These are phyloP conservation scores for Micromonas commoda DNA, from an alignment of 139 green algal species.

Conservation along the genomic window DNA sequence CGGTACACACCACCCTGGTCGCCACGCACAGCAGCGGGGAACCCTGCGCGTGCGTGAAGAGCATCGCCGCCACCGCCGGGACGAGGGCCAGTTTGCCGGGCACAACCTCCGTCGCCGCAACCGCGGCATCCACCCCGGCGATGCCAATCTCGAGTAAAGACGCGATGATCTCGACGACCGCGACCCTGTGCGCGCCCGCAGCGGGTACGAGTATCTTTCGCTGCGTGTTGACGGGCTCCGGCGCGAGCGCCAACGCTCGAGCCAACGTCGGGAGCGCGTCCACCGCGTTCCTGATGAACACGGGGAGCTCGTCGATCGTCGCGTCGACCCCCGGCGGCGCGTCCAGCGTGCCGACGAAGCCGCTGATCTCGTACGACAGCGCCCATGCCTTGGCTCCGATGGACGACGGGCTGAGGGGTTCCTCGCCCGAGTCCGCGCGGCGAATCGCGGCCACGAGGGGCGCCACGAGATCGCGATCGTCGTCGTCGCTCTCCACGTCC, in stretches of 20 bases:
- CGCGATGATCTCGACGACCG: conserved; percentile 7
- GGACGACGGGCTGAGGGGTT: not conserved
- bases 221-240: not conserved
- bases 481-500: not conserved
- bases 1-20: not conserved
- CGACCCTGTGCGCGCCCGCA: conserved; percentile 1
- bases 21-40: not conserved
- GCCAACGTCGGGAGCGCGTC: not conserved
- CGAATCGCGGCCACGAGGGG: not conserved
- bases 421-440: not conserved
- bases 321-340: no score
- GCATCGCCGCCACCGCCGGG: not conserved
- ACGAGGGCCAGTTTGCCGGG: not conserved
- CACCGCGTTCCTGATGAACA: not conserved
- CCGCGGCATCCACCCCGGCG: not conserved
- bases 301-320: conserved; percentile 3
- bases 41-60: conserved; percentile 10
- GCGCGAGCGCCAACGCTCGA: not conserved
- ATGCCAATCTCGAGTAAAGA: conserved; percentile 6
- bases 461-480: not conserved
- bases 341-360: not conserved
- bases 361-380: not conserved
- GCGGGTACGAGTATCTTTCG: not conserved
- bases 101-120: not conserved
- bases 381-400: not conserved